Evolutionary conservation across 768 basidiomycete species (phyloP).

Genomic region (Tulasnella sp.): DNA sequence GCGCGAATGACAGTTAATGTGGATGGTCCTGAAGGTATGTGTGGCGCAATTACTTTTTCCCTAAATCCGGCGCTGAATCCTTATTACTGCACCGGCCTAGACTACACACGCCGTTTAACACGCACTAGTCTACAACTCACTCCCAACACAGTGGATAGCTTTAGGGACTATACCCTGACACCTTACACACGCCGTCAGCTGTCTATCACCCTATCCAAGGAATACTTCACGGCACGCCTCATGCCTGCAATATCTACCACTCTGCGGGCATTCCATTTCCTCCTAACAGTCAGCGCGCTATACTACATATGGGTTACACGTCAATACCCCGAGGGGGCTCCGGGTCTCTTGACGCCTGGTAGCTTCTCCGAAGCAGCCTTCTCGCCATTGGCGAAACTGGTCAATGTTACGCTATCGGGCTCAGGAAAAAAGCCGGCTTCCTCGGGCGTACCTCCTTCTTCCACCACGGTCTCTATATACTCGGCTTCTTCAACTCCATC

Average conservation of each 20-base stretch:
- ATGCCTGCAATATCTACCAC: not conserved
- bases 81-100: not conserved
- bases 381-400: constrained; percentile 1
- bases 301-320: not conserved
- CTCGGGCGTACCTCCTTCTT: not conserved
- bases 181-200: constrained; percentile 6
- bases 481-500: not conserved
- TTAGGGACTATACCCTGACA: not conserved
- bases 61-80: not conserved
- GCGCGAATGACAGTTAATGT: constrained; percentile 15
- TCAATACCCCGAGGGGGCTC: constrained; percentile 7
- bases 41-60: not conserved
- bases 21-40: constrained; percentile 3
- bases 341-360: not conserved
- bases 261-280: not conserved
- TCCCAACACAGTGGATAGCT: not conserved
- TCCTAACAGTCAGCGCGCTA: not conserved
- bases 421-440: not conserved
- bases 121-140: not conserved
- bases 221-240: not conserved
- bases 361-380: not conserved
- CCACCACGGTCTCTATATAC: not conserved
- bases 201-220: constrained; percentile 16
- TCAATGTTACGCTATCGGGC: not conserved
- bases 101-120: not conserved